Conservation (phyloP, 2,329 filamentous ascomycete genomes). For the Aspergillus brasiliensis region DNA sequence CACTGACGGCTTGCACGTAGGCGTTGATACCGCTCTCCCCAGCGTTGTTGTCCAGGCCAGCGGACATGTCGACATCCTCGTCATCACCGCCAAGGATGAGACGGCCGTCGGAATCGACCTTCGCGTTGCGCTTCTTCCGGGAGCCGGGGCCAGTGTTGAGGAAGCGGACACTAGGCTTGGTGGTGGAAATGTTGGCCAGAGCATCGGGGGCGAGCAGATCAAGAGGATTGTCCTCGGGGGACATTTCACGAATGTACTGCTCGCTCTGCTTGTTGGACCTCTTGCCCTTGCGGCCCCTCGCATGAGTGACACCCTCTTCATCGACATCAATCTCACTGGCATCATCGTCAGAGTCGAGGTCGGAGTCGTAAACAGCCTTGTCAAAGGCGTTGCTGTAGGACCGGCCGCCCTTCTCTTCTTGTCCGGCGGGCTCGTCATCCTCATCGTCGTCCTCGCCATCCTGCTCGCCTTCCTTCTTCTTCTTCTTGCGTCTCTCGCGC, state of each 20-base stretch:
- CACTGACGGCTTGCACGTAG: constrained; percentile 62
- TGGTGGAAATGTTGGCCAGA: constrained; percentile 89
- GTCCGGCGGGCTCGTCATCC: constrained; percentile 47
- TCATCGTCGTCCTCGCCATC: constrained; percentile 60
- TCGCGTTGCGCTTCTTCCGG: constrained; percentile 44
- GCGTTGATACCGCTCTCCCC: constrained; percentile 55
- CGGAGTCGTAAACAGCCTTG: constrained; percentile 69
- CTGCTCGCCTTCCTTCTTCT: constrained; percentile 69
- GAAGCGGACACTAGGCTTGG: constrained; percentile 66
- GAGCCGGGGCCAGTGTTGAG: constrained; percentile 42
- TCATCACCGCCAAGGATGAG: constrained; percentile 43
- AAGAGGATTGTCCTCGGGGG: constrained; percentile 84
- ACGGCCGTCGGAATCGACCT: constrained; percentile 48
- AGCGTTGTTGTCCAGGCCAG: constrained; percentile 42
- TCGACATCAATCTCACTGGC: constrained; percentile 46
- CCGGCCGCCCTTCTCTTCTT: constrained; percentile 18
- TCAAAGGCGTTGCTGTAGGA: constrained; percentile 24
- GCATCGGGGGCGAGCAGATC: constrained; percentile 88
- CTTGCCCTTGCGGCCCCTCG: constrained; percentile 51
- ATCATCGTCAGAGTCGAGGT: constrained; percentile 76
- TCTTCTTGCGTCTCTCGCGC: constrained; percentile 85
- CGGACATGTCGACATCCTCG: constrained; percentile 48
- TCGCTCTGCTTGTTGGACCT: constrained; percentile 54
- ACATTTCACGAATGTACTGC: constrained; percentile 83
- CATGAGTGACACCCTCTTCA: constrained; percentile 35